phyloP scores from a whole-genome alignment of 106 monocot species.

The Amphibolis antarctica region DNA sequence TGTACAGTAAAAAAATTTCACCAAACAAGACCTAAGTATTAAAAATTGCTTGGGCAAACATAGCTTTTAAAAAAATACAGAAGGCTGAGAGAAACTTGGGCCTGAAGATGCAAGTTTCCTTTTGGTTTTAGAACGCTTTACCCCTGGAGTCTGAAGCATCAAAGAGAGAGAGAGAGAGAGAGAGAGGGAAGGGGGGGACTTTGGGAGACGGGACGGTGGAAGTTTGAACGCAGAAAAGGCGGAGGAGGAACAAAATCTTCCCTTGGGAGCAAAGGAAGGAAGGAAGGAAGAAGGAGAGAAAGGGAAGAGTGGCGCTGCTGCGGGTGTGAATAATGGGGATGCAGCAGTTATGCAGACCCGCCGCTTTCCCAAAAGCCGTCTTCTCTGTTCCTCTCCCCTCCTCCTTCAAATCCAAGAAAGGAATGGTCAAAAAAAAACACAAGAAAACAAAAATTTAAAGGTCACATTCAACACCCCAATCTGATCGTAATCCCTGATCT shows the following conservation, averaged over 20 bases:
- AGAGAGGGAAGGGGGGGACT: too few relatives aligned
- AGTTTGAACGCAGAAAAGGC: not conserved
- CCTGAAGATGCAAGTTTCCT: not conserved
- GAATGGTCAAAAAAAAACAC: not conserved
- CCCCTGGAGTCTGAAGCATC: not conserved
- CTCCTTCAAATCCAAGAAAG: constrained; percentile 1
- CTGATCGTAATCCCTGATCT: too few relatives aligned
- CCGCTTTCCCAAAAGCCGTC: not conserved
- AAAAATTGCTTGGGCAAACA: too few relatives aligned
- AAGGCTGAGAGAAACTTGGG: too few relatives aligned
- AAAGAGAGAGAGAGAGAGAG: not conserved
- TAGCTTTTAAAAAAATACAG: too few relatives aligned
- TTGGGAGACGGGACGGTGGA: not conserved
- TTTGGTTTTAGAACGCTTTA: not conserved
- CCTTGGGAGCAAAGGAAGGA: not conserved
- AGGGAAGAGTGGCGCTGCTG: too few relatives aligned
- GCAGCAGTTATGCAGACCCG: too few relatives aligned
- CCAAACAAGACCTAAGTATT: too few relatives aligned
- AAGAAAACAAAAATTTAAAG: too few relatives aligned
- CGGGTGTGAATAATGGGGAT: too few relatives aligned
- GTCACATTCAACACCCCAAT: too few relatives aligned
- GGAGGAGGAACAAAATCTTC: not conserved
- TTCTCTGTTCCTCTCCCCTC: not conserved
- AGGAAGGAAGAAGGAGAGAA: not conserved
- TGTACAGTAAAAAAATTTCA: too few relatives aligned